Evolutionary conservation across 225 moss, liverwort and hornwort species (phyloP).

Genomic region (Physcomitrellopsis africana): DNA sequence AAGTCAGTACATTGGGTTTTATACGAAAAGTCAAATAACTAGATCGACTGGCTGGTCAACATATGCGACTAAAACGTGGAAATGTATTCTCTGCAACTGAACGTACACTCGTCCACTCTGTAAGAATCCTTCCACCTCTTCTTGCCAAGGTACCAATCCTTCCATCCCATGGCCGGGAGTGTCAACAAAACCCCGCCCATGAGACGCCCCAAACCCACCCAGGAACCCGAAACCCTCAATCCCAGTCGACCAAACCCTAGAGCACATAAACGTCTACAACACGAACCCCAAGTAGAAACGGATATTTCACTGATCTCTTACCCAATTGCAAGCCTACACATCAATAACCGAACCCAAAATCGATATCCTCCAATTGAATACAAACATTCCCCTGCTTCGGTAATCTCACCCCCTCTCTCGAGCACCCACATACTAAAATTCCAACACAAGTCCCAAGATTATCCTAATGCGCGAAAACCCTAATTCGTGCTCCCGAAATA

Average conservation of each 20-base stretch:
- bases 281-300: background rate
- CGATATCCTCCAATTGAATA: constrained; percentile 1
- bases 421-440: background rate
- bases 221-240: background rate
- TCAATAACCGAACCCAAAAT: constrained; percentile 10
- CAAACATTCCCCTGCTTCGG: background rate
- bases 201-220: constrained; percentile 25
- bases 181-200: constrained; percentile 44
- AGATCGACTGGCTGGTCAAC: constrained; percentile 9
- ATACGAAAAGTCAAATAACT: background rate
- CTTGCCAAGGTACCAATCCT: constrained; percentile 32
- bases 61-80: background rate
- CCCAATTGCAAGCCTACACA: constrained; percentile 16
- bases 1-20: background rate
- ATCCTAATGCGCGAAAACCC: constrained; percentile 37
- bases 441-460: constrained; percentile 2
- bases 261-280: background rate
- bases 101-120: background rate
- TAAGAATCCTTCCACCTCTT: background rate
- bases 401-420: background rate
- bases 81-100: constrained; percentile 9
- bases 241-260: constrained; percentile 34
- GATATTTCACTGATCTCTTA: background rate
- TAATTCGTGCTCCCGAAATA: constrained; percentile 21
- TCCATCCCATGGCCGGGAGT: constrained; percentile 32